A percentile compares a stretch with the other conserved stretches of the same genome.
Evolutionary conservation across 2,329 filamentous ascomycete species (phyloP).

Genomic region (Lecanicillium sp.): DNA sequence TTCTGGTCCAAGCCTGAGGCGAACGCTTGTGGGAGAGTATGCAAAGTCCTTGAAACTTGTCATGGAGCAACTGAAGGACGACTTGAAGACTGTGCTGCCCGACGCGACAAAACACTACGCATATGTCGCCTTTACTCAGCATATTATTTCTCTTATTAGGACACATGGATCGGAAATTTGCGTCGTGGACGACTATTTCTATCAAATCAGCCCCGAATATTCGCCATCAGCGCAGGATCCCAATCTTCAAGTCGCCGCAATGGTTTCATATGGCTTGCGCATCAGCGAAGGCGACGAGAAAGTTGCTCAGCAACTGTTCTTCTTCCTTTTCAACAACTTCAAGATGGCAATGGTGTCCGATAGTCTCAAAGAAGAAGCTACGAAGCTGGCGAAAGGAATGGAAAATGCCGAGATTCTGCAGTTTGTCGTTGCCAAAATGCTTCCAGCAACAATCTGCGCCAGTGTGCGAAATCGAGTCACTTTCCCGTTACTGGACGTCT

Average conservation of each 20-base stretch:
- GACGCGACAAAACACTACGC: slow-evolving; percentile 31
- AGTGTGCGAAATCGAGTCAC: slow-evolving; percentile 24
- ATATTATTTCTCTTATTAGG: slow-evolving; percentile 45
- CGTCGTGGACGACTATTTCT: slow-evolving; percentile 47
- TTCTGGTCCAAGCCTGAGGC: slow-evolving; percentile 26
- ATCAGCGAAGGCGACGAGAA: slow-evolving; percentile 43
- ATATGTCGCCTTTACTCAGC: slow-evolving; percentile 45
- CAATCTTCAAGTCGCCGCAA: slow-evolving; percentile 46
- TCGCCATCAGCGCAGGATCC: slow-evolving; percentile 48
- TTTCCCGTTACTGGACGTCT: slow-evolving; percentile 44
- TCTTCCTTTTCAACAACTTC: slow-evolving; percentile 50
- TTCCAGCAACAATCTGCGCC: slow-evolving; percentile 43
- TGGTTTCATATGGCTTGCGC: slow-evolving; percentile 48
- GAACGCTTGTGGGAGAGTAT: slow-evolving; percentile 31
- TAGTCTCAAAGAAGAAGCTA: slow-evolving; percentile 37
- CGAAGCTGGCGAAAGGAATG: slow-evolving; percentile 41
- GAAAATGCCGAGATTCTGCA: slow-evolving; percentile 31
- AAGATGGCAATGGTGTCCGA: slow-evolving; percentile 44
- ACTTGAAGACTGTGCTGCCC: slow-evolving; percentile 32
- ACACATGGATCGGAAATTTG: slow-evolving; percentile 47
- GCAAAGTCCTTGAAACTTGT: slow-evolving; percentile 33
- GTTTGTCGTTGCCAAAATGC: slow-evolving; percentile 44
- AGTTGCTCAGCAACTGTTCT: slow-evolving; percentile 43
- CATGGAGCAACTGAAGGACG: slow-evolving; percentile 48
- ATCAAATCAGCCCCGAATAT: slow-evolving; percentile 48